phyloP scores from a whole-genome alignment of 129 eudicot genomes.

The Calendula officinalis region DNA sequence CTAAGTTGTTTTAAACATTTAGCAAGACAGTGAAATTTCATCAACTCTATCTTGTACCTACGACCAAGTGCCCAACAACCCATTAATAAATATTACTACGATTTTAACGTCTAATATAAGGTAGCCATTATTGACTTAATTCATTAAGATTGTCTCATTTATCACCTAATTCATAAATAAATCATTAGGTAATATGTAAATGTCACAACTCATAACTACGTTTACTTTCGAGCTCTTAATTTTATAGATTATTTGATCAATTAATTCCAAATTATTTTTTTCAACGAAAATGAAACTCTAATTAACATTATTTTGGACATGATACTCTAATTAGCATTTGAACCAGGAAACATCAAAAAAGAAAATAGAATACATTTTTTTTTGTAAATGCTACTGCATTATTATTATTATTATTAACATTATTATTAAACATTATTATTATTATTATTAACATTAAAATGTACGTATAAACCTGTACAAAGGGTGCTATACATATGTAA shows the following conservation, averaged over 20 bases:
- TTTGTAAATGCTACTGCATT: no score
- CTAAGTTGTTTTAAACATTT: no score
- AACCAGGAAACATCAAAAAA: no score
- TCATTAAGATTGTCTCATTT: neutral
- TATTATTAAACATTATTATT: no score
- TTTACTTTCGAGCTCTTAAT: neutral
- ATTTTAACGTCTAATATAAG: neutral
- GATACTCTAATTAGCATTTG: no score
- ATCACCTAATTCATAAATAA: neutral
- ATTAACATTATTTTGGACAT: neutral
- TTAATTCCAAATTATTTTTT: neutral
- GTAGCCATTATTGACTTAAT: constrained; percentile 10
- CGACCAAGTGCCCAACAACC: neutral
- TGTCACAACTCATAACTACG: constrained; percentile 3
- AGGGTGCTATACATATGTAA: neutral
- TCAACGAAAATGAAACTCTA: neutral
- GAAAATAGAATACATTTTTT: no score
- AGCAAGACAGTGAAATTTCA: neutral
- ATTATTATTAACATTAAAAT: no score
- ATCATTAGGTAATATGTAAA: neutral
- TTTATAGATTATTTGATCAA: constrained; percentile 1
- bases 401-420: no score
- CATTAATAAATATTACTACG: neutral
- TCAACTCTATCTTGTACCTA: neutral
- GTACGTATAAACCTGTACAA: neutral